A percentile compares a stretch with the other conserved stretches of the same genome.
Evolutionary conservation across 345 rosid species (phyloP).

Genomic region (Isatis tinctoria): DNA sequence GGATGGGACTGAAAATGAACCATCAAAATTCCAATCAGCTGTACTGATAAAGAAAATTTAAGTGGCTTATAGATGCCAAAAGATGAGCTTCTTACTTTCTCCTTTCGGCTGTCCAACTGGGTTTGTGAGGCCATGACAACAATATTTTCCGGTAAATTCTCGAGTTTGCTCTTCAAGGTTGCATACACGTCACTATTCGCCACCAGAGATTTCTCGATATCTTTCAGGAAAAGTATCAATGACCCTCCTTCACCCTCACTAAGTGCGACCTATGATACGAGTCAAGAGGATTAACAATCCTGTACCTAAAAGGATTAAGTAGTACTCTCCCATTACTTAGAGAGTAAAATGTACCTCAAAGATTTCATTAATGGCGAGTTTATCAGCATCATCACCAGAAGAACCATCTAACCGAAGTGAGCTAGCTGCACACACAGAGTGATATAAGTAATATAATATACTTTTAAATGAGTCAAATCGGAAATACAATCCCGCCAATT

Average conservation of each 20-base stretch:
- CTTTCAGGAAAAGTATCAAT: conserved; percentile 80
- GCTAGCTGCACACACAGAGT: conserved; percentile 46
- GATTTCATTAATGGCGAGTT: conserved; percentile 73
- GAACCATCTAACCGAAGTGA: conserved; percentile 78
- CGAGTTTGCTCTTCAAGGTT: conserved; percentile 70
- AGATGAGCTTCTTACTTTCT: conserved; percentile 55
- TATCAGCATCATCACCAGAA: conserved; percentile 78
- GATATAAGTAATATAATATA: background rate
- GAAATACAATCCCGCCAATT: conserved; percentile 1
- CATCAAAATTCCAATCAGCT: conserved; percentile 1
- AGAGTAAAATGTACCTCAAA: conserved; percentile 59
- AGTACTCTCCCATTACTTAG: conserved; percentile 1
- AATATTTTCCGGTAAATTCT: conserved; percentile 66
- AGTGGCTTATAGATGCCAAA: conserved; percentile 10
- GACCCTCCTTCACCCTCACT: conserved; percentile 70
- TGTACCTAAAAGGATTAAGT: conserved; percentile 8
- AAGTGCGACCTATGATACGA: conserved; percentile 52
- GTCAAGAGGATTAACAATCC: conserved; percentile 3
- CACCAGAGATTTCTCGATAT: conserved; percentile 75
- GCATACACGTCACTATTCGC: conserved; percentile 68
- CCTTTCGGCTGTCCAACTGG: conserved; percentile 88
- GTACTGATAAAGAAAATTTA: background rate
- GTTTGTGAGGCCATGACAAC: conserved; percentile 91
- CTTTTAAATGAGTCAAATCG: background rate
- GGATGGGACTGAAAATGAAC: conserved; percentile 70